Evolutionary conservation across 2,329 filamentous ascomycete genomes (phyloP).

Genomic region (Thielaviopsis punctulata): DNA sequence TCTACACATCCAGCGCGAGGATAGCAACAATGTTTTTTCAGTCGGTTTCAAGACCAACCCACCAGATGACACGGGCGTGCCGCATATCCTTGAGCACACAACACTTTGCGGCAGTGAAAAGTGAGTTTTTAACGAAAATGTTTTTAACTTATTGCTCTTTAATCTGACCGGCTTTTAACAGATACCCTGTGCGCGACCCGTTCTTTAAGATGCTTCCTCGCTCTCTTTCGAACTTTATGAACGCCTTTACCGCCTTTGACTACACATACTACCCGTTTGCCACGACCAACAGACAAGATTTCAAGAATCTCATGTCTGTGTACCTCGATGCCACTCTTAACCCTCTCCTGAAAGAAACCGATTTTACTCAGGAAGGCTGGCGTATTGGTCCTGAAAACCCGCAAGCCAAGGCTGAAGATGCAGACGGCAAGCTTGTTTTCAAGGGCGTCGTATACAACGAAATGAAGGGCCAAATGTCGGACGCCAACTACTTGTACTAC

Average conservation of each 20-base stretch:
- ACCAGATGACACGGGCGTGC: constrained; percentile 85
- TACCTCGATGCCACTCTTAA: constrained; percentile 90
- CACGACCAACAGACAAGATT: constrained; percentile 89
- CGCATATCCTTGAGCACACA: constrained; percentile 94
- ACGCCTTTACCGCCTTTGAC: constrained; percentile 89
- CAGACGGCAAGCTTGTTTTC: constrained; percentile 63
- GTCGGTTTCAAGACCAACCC: constrained; percentile 99
- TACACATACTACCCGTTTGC: constrained; percentile 97
- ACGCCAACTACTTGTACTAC: constrained; percentile 90
- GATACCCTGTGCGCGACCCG: constrained; percentile 91
- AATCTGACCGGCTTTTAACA: constrained; percentile 25
- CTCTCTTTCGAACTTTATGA: constrained; percentile 99
- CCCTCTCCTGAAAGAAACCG: constrained; percentile 72
- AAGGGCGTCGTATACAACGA: constrained; percentile 98
- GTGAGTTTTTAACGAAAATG: constrained; percentile 26
- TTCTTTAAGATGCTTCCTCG: constrained; percentile 99
- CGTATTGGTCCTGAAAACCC: constrained; percentile 85
- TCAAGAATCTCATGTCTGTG: constrained; percentile 87
- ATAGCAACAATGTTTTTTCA: constrained; percentile 98
- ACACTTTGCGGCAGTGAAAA: constrained; percentile 91
- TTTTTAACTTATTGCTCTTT: constrained; percentile 5
- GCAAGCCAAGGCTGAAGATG: constrained; percentile 32
- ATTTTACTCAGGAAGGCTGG: constrained; percentile 96
- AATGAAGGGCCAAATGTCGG: constrained; percentile 99
- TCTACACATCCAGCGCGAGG: constrained; percentile 82